A percentile compares a stretch with the other conserved stretches of the same genome.
Conservation (phyloP, 768 basidiomycete species). For the Psilocybe azurescens region DNA sequence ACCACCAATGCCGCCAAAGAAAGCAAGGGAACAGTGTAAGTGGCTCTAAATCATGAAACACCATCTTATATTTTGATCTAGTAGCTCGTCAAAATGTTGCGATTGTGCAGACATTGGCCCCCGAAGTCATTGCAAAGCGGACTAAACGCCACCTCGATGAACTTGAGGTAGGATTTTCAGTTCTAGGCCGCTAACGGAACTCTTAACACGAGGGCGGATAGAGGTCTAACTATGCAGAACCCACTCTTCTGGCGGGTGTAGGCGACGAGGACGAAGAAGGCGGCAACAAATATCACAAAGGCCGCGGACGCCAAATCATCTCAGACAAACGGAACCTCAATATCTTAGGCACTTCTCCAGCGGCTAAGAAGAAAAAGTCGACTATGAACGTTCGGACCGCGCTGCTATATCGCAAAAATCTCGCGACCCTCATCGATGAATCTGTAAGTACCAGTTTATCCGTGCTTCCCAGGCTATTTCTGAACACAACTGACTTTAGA, state of each 20-base stretch:
- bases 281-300: slow-evolving; percentile 55
- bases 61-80: slow-evolving; percentile 24
- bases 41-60: slow-evolving; percentile 7
- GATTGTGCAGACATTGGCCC: slow-evolving; percentile 48
- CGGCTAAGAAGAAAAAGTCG: slow-evolving; percentile 75
- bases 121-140: slow-evolving; percentile 76
- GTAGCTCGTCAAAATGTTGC: slow-evolving; percentile 57
- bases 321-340: slow-evolving; percentile 75
- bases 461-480: slow-evolving; percentile 8
- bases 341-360: slow-evolving; percentile 50
- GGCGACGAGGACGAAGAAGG: slow-evolving; percentile 55
- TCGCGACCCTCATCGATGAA: slow-evolving; percentile 76
- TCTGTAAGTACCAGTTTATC: slow-evolving; percentile 57
- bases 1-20: slow-evolving; percentile 50
- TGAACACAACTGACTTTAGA: slow-evolving; percentile 40
- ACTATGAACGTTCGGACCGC: slow-evolving; percentile 83
- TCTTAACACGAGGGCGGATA: slow-evolving; percentile 32
- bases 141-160: slow-evolving; percentile 82
- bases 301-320: slow-evolving; percentile 77
- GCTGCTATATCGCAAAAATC: slow-evolving; percentile 81
- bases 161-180: slow-evolving; percentile 63
- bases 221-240: slow-evolving; percentile 82
- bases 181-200: slow-evolving; percentile 6
- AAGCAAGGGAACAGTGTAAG: slow-evolving; percentile 54
- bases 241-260: slow-evolving; percentile 44